Conservation (phyloP, 192 early-diverging fungal genomes). For the Spinellus fusiger region DNA sequence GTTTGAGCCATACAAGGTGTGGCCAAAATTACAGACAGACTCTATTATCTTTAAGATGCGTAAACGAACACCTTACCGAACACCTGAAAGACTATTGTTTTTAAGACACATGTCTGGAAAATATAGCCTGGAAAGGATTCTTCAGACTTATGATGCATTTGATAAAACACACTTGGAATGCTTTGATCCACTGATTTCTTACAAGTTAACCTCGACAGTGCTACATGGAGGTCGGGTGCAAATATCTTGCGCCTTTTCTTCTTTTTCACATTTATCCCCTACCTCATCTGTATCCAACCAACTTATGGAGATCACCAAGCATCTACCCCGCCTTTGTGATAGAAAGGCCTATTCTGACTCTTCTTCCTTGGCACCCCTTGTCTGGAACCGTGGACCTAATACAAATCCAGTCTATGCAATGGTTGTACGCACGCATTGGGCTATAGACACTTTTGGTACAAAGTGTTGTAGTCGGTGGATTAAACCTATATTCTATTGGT, state of each 20-base stretch:
- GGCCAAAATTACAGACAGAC: slow-evolving; percentile 55
- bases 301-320: slow-evolving; percentile 26
- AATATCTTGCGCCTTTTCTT: slow-evolving; percentile 20
- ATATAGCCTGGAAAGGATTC: slow-evolving; percentile 30
- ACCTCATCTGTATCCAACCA: slow-evolving; percentile 33
- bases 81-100: slow-evolving; percentile 31
- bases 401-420: slow-evolving; percentile 55
- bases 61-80: slow-evolving; percentile 15
- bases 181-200: slow-evolving; percentile 18
- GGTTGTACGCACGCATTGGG: slow-evolving; percentile 48
- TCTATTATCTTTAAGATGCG: slow-evolving; percentile 51
- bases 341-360: not conserved
- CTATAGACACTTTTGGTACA: slow-evolving; percentile 35
- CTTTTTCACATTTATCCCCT: slow-evolving; percentile 43
- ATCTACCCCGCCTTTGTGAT: slow-evolving; percentile 42
- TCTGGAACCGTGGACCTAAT: slow-evolving; percentile 55
- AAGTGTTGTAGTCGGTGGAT: slow-evolving; percentile 36
- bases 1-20: slow-evolving; percentile 56
- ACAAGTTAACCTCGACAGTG: slow-evolving; percentile 21
- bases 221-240: not conserved
- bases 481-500: slow-evolving; percentile 49
- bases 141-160: slow-evolving; percentile 36
- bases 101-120: slow-evolving; percentile 39
- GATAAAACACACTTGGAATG: not conserved
- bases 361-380: slow-evolving; percentile 17